phyloP scores from a whole-genome alignment of 1,139 yeast genomes.

The Suhomyces panamericanus region DNA sequence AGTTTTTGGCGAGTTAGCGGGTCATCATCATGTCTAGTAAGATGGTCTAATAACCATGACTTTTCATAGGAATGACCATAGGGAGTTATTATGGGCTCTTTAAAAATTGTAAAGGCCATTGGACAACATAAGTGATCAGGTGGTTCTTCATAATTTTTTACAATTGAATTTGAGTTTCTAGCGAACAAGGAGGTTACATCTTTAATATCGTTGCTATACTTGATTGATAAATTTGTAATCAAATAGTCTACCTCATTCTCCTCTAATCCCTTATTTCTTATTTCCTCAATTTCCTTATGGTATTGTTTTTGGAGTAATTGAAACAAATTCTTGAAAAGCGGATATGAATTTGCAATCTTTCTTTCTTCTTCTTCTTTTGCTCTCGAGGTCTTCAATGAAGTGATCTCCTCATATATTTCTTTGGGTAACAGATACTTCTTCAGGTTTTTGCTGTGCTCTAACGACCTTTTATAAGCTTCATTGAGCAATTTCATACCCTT shows the following conservation, averaged over 20 bases:
- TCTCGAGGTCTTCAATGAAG: conserved; percentile 17
- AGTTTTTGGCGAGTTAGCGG: conserved; percentile 33
- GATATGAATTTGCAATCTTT: conserved; percentile 14
- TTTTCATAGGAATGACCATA: conserved; percentile 52
- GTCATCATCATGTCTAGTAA: conserved; percentile 35
- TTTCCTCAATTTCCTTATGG: conserved; percentile 17
- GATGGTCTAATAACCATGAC: conserved; percentile 39
- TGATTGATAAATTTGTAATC: conserved; percentile 20
- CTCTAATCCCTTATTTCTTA: conserved; percentile 14
- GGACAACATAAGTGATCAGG: conserved; percentile 52
- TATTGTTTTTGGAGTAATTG: conserved; percentile 23
- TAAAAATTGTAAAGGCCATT: conserved; percentile 43
- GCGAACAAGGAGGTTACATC: conserved; percentile 26
- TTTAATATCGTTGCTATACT: conserved; percentile 23
- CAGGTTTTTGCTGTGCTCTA: conserved; percentile 23
- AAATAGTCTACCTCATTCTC: conserved; percentile 22
- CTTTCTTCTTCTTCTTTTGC: conserved; percentile 18
- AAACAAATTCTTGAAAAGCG: conserved; percentile 27
- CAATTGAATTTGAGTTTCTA: conserved; percentile 19
- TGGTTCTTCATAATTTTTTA: conserved; percentile 21
- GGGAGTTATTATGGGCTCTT: conserved; percentile 49
- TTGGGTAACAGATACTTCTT: conserved; percentile 21
- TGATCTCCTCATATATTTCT: conserved; percentile 22
- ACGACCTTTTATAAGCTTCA: conserved; percentile 31
- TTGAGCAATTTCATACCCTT: conserved; percentile 29